Base-by-base conservation (phyloP, 352 stramenopile genomes). In the Paralagenidium karlingii region DNA sequence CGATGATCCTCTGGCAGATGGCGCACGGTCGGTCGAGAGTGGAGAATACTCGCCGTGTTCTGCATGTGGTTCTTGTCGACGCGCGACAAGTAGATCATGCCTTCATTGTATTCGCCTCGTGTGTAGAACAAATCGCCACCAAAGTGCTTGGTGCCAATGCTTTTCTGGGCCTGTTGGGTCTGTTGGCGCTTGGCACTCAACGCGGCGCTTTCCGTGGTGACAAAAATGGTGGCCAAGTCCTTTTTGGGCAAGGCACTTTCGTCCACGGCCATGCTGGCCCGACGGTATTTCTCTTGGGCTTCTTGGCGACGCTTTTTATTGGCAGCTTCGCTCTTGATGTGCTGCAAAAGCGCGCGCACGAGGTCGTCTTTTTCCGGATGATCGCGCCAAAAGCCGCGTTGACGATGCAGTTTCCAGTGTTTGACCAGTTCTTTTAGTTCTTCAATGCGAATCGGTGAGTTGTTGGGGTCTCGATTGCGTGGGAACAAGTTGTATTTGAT, bases 351-450 rank as follows among this genome's bases (percentile, higher is more conserved):
- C 3, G 82, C 82, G 16, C 75, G 66, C 37, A 94, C 73, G 25
- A 95, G 70, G 43, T 95, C 79, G 33, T 95, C 81, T 55, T 92
- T 93, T 49, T 91, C 71, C 3, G 78, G 77, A 40, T 95, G 77
- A 46, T 91, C 80, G 18, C 79, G 79, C 82, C 79, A 94, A 47
- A 95, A 95, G 11, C 80, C 76, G 7, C 81, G 79, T 50, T 94
- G 75, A 6, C 67, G 70, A 38, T 95, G 82, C 4, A 94, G 62
- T 51, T 94, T 93, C 79, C 82, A 95, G 54, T 90, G 71, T 43
- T 92, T 87, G 11, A 94, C 81, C 8, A 95, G 61, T 45, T 95
- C 85, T 52, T 95, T 95, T 30, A 95, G 69, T 58, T 95, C 79
- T 32, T 95, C 81, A 18, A 87, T 52, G 29, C 73, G 70, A 53